Evolutionary conservation across 768 basidiomycete genomes (phyloP).

Genomic region (Dioszegia crocea): DNA sequence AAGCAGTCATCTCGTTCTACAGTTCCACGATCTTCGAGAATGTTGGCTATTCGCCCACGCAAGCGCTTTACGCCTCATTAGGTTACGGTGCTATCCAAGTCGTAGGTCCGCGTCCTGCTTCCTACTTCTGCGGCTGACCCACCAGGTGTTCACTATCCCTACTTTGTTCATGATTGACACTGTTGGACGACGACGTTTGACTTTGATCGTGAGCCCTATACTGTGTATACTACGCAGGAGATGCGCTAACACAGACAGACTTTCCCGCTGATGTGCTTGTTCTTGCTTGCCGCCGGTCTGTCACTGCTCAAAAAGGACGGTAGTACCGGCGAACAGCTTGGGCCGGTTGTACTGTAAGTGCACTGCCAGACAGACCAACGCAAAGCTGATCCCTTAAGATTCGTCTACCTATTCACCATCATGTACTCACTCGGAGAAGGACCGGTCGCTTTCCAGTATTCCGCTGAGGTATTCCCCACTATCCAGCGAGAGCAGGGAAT

Average conservation of each 20-base stretch:
- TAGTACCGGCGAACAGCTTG: constrained; percentile 11
- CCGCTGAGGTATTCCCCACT: constrained; percentile 86
- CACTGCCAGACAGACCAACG: no score
- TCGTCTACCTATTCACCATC: constrained; percentile 46
- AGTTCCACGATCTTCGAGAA: constrained; percentile 51
- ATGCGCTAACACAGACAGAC: no score
- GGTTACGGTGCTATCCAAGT: constrained; percentile 49
- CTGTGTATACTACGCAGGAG: no score
- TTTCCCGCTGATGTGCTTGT: constrained; percentile 79
- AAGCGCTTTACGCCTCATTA: constrained; percentile 46
- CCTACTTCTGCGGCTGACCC: no score
- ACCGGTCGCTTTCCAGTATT: constrained; percentile 77
- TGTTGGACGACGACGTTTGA: constrained; percentile 27
- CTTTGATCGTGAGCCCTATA: constrained; percentile 28
- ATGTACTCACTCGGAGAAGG: constrained; percentile 58
- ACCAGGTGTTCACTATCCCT: constrained; percentile 40
- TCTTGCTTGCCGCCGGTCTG: constrained; percentile 69
- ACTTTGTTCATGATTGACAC: constrained; percentile 44
- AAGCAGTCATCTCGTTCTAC: constrained; percentile 53
- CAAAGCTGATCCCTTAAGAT: constrained; percentile 11
- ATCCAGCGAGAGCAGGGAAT: constrained; percentile 77
- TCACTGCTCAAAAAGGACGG: constrained; percentile 52
- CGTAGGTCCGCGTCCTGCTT: no score
- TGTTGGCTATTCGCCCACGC: constrained; percentile 43
- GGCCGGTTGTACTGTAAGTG: constrained; percentile 29